Conservation (phyloP, 2,329 filamentous ascomycete genomes). For the Trichoderma sp. region DNA sequence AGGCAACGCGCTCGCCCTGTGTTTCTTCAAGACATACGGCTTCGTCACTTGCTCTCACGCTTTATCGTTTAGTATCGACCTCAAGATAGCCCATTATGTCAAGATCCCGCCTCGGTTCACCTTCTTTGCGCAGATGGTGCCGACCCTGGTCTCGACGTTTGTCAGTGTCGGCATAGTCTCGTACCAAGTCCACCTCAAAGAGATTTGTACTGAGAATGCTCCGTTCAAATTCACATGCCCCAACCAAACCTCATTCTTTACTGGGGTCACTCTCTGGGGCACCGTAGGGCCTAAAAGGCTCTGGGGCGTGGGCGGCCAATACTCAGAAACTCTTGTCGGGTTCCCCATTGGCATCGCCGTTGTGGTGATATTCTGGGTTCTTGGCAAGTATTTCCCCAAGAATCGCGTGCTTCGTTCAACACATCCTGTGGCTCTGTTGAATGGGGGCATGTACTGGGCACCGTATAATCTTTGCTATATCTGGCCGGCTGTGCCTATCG, state of each 20-base stretch:
- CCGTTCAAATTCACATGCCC: conserved; percentile 19
- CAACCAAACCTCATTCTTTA: conserved; percentile 27
- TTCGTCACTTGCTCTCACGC: conserved; percentile 46
- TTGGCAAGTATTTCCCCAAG: conserved; percentile 37
- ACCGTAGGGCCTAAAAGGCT: conserved; percentile 41
- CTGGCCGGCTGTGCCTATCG: conserved; percentile 50
- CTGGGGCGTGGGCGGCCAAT: conserved; percentile 39
- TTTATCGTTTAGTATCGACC: conserved; percentile 48
- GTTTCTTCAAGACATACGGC: conserved; percentile 30
- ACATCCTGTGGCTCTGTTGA: conserved; percentile 46
- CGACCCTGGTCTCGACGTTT: conserved; percentile 44
- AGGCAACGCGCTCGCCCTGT: conserved; percentile 30
- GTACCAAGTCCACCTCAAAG: conserved; percentile 34
- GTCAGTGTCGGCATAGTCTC: conserved; percentile 18
- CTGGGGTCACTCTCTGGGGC: conserved; percentile 43
- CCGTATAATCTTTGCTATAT: conserved; percentile 50
- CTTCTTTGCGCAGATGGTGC: conserved; percentile 50
- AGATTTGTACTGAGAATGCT: conserved; percentile 38
- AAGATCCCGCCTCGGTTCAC: conserved; percentile 51
- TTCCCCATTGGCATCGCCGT: conserved; percentile 43
- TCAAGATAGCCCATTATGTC: conserved; percentile 54
- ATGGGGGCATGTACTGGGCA: conserved; percentile 43
- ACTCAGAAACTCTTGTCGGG: conserved; percentile 38
- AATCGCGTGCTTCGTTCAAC: conserved; percentile 40
- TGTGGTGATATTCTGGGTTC: conserved; percentile 40